Evolutionary conservation across 1,284 basidiomycete genomes (phyloP).

Genomic region (Pisolithus thermaeus): DNA sequence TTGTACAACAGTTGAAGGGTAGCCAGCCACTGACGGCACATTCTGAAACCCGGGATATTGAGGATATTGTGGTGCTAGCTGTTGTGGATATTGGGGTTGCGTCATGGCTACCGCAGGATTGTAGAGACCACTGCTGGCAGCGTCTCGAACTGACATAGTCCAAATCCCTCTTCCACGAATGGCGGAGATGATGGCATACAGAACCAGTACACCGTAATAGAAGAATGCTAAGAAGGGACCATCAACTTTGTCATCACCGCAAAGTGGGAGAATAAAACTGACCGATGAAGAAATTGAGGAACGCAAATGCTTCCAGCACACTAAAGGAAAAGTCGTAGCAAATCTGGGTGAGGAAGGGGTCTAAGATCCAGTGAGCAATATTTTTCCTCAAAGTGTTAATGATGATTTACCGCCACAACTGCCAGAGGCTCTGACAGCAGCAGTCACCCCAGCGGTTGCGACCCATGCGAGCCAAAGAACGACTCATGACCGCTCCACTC

Average conservation of each 20-base stretch:
- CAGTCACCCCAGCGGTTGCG: constrained; percentile 10
- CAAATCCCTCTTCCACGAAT: constrained; percentile 19
- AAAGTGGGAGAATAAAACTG: not conserved
- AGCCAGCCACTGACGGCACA: not conserved
- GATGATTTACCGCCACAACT: constrained; percentile 6
- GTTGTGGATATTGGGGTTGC: constrained; percentile 7
- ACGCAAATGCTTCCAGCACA: constrained; percentile 15
- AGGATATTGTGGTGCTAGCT: constrained; percentile 4
- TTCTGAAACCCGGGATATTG: not conserved
- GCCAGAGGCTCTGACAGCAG: constrained; percentile 8
- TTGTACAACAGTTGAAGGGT: constrained; percentile 4
- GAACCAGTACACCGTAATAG: constrained; percentile 17
- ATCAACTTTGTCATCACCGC: not conserved
- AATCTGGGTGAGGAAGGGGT: not conserved
- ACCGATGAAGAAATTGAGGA: constrained; percentile 22
- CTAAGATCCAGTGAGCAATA: constrained; percentile 6
- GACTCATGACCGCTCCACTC: constrained; percentile 13
- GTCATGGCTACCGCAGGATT: constrained; percentile 1
- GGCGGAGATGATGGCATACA: constrained; percentile 19
- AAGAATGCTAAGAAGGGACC: constrained; percentile 16
- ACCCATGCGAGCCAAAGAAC: constrained; percentile 21
- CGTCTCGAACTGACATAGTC: constrained; percentile 20
- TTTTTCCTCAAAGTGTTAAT: not conserved
- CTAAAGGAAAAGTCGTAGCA: constrained; percentile 16
- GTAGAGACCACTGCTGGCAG: not conserved